Percentiles rank a stretch among this genome's conserved stretches.
phyloP scores from a whole-genome alignment of 2,329 filamentous ascomycete species.

The Colletotrichum sp. region DNA sequence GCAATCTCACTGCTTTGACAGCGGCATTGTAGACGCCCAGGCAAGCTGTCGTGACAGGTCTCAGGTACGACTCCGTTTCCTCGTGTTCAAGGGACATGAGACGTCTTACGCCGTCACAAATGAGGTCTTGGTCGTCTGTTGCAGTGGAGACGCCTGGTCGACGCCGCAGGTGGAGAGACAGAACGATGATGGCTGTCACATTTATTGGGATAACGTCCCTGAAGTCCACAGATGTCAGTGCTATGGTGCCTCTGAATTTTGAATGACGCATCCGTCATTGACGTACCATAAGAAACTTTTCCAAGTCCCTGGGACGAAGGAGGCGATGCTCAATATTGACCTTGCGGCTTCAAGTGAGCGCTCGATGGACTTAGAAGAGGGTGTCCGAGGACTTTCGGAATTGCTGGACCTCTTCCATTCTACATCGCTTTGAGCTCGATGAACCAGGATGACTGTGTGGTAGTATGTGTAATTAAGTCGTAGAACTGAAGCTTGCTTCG shows the following conservation, averaged over 20 bases:
- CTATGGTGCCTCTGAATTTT: accelerated
- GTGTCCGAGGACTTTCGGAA: accelerated
- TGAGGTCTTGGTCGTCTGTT: neutral
- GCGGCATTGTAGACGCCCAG: neutral
- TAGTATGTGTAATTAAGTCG: neutral
- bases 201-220: neutral
- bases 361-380: neutral
- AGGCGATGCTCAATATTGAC: neutral
- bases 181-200: neutral
- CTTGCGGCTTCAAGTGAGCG: neutral
- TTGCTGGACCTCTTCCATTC: neutral
- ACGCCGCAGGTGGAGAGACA: neutral
- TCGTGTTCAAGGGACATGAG: neutral
- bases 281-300: neutral
- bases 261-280: neutral
- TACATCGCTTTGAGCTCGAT: neutral
- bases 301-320: neutral
- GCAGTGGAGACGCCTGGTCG: neutral
- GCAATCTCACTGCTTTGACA: neutral
- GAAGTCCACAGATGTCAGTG: neutral
- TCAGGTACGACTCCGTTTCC: neutral
- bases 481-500: neutral
- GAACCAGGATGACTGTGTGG: neutral
- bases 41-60: neutral
- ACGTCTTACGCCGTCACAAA: neutral